Evolutionary conservation across 257 asterid genomes (phyloP), one percentile per base, ranked within the genome.

Genomic region (Solanum acaule): DNA sequence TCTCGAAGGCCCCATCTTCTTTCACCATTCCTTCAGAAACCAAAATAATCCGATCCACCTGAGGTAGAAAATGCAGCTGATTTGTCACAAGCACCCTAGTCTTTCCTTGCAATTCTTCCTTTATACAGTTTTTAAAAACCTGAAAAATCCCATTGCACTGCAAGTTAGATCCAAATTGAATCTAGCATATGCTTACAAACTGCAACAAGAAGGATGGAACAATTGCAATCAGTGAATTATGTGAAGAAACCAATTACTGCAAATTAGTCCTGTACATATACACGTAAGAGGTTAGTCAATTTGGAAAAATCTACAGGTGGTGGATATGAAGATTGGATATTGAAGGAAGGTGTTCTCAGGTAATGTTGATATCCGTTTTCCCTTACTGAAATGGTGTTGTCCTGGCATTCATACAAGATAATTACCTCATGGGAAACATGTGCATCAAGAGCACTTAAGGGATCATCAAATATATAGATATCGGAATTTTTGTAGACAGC

Each of bases 401-500:
- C 37, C 70, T 18, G 68, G 12, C 61, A 85, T 40, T 72, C n/a
- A 72, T 76, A 78, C 33, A n/a, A 22, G 76, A 61, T 7, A 31
- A 88, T 56, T 90, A 96, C 99, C 97, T 94, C 98, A 35, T 93
- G 94, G 61, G 94, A 95, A 42, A 96, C 99, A 88, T 94, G 94
- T 72, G 98, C 98, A 87, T 96, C 99, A 34, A 96, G 95, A 82
- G 99, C 99, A 81, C 98, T 94, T 84, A 96, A 92, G 18, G 99
- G 98, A 90, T 96, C 99, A 84, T 96, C 99, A 88, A 96, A 96
- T 86, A 96, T 91, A 91, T 94, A 96, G 70, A 96, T 95, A 94
- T 96, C 99, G 7, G 99, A 94, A 89, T 93, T 85, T 27, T 97
- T 93, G 91, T 96, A 96, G 76, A 96, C 96, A 73, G 99, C 99